Base-by-base conservation (phyloP, 75 land plant species). In the Pseudotsuga menziesii region DNA sequence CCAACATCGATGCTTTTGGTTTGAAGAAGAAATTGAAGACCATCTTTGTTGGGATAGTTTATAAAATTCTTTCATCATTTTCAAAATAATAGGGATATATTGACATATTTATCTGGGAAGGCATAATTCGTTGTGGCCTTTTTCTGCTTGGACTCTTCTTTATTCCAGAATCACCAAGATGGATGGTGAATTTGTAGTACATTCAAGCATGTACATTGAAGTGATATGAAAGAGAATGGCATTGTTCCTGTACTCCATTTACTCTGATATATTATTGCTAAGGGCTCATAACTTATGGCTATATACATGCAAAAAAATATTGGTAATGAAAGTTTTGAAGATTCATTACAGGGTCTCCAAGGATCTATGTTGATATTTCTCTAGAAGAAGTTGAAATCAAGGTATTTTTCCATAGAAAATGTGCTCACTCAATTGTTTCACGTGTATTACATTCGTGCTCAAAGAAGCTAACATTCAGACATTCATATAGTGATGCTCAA, bases 91-190 rank as follows among this genome's bases (percentile, higher is more conserved):
- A 16, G 15, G 29, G 41, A 41, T 35, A 35, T 32, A 17, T 41
- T 69, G 39, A 41, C 23, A 32, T 57, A 20, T 41, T 61, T 61
- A 32, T 5, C 35, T 69, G 11, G 55, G 44, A 87, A 96, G 98
- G 98, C 56, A 83, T 88, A 35, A 60, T 91, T 72, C 96, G 96
- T 2, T 89, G 92, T 76, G 74, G 82, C 35, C 79, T 90, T n/a
- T n/a, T n/a, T n/a, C n/a, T n/a, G n/a, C n/a, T n/a, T n/a, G n/a
- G n/a, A n/a, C n/a, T n/a, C n/a, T n/a, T n/a, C n/a, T n/a, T n/a
- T n/a, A n/a, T n/a, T n/a, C n/a, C 98, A 36, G 98, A 96, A 82
- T 93, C 96, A 76, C 98, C 98, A 72, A 82, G 98, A 26, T 96
- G 98, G 98, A 83, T 96, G 91, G 98, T 96, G 81, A 76, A 89